A percentile compares a stretch with the other conserved stretches of the same genome.
Conservation (phyloP, 495 filamentous ascomycete genomes). For the Haplographium delicatum region DNA sequence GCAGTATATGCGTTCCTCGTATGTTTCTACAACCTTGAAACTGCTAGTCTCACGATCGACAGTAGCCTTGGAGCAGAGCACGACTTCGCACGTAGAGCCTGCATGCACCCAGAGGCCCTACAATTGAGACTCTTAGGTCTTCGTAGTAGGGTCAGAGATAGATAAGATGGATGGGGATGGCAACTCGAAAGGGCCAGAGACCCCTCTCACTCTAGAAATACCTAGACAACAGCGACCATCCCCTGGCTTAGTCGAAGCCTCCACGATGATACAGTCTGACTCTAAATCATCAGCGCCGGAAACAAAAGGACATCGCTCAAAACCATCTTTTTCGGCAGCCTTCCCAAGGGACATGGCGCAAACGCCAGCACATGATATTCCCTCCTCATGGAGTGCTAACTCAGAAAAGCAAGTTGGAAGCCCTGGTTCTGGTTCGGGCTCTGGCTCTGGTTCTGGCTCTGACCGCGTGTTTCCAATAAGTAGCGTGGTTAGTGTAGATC, state of each 20-base stretch:
- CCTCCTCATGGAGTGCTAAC: conserved; percentile 12
- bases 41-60: no score
- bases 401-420: conserved; percentile 16
- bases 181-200: background rate
- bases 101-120: no score
- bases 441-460: background rate
- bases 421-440: conserved; percentile 34
- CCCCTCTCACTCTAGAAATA: conserved; percentile 3
- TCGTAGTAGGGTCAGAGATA: background rate
- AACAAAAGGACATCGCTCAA: background rate
- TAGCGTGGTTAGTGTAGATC: conserved; percentile 71
- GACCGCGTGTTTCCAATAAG: conserved; percentile 83
- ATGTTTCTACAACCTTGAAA: no score
- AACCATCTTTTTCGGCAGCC: no score
- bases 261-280: no score
- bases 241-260: background rate
- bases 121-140: background rate
- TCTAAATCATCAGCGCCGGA: no score
- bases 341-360: no score
- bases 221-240: background rate
- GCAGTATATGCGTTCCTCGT: no score
- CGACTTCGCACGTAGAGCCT: background rate
- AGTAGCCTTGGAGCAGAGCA: no score
- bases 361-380: background rate
- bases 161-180: background rate